Evolutionary conservation across 1,284 basidiomycete genomes (phyloP), one percentile per base, ranked within the genome.

Genomic region (Cerrena zonata): DNA sequence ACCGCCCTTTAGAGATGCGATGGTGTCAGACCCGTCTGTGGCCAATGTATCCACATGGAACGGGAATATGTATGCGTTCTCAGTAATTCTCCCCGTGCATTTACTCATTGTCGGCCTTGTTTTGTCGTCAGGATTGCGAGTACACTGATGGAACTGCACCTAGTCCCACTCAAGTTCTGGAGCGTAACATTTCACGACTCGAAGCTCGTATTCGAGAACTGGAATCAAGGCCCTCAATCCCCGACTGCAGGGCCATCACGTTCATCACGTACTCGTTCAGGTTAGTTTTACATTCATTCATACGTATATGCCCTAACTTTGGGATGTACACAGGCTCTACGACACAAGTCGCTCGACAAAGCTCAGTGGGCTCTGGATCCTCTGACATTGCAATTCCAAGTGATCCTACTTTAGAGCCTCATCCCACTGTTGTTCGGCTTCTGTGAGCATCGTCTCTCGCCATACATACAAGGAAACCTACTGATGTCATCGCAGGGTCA

Each of bases 401-500:
- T 15, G 43, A 50, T 39, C 49, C 42, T n/a, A 30, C 19, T 2
- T 25, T 23, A 15, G 49, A 50, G 15, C 43, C 43, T 21, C 49
- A 50, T 25, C 43, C 30, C 5, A 43, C 49, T 10, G 40, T 39
- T 13, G 39, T 50, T 37, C 43, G 44, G 18, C 30, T 50, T 4
- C 49, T 50, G 49, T 50, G 39, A 37, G 49, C 34, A 15, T 15
- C 4, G 15, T n/a, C 19, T 11, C 10, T 42, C 10, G 19, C 10
- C n/a, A 13, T n/a, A n/a, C n/a, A n/a, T n/a, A n/a, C n/a, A n/a
- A n/a, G n/a, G n/a, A n/a, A 45, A 10, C 40, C 34, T 18, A 23
- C 30, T 50, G 11, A 21, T 3, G 26, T 39, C 26, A 24, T 34
- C 15, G 23, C 55, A 74, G 68, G 30, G 53, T 70, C 21, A 57